Evolutionary conservation across 345 rosid species (phyloP).

Genomic region (Passiflora organensis): DNA sequence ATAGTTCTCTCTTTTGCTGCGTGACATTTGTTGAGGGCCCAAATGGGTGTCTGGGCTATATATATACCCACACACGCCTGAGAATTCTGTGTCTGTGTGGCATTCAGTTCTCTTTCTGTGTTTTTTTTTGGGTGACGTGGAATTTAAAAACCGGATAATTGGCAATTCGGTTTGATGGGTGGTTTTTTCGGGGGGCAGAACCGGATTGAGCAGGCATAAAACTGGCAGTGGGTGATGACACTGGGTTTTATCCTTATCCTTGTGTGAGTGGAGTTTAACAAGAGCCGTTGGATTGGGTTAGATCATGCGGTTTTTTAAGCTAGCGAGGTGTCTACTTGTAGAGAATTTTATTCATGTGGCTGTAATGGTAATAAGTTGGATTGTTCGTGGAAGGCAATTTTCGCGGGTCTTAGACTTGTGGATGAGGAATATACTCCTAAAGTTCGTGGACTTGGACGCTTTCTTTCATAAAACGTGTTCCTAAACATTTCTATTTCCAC

Average conservation of each 20-base stretch:
- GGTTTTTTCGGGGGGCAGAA: not conserved
- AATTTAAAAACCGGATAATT: conserved; percentile 17
- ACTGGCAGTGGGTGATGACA: not conserved
- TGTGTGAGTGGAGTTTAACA: not conserved
- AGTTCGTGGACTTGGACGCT: too few species aligned
- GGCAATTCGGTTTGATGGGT: conserved; percentile 18
- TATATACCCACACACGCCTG: too few species aligned
- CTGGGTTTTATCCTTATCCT: conserved; percentile 37
- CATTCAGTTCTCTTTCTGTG: not conserved
- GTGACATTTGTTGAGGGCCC: conserved; percentile 20
- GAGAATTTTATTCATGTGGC: conserved; percentile 28
- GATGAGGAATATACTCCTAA: not conserved
- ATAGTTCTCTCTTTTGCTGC: too few species aligned
- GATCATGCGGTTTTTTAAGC: too few species aligned
- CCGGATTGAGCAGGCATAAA: conserved; percentile 5
- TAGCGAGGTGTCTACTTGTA: too few species aligned
- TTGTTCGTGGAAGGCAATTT: conserved; percentile 3
- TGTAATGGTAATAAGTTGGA: not conserved
- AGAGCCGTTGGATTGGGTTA: too few species aligned
- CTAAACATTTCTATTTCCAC: too few species aligned
- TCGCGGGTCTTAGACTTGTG: not conserved
- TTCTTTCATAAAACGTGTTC: too few species aligned
- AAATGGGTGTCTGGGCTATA: conserved; percentile 8
- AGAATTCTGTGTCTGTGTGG: too few species aligned
- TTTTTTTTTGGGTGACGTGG: conserved; percentile 11